A percentile compares a stretch with the other conserved stretches of the same genome.
These are phyloP conservation scores for Hypoxylon sp. DNA, from an alignment of 2,329 filamentous ascomycete genomes.

Conservation along the genomic window DNA sequence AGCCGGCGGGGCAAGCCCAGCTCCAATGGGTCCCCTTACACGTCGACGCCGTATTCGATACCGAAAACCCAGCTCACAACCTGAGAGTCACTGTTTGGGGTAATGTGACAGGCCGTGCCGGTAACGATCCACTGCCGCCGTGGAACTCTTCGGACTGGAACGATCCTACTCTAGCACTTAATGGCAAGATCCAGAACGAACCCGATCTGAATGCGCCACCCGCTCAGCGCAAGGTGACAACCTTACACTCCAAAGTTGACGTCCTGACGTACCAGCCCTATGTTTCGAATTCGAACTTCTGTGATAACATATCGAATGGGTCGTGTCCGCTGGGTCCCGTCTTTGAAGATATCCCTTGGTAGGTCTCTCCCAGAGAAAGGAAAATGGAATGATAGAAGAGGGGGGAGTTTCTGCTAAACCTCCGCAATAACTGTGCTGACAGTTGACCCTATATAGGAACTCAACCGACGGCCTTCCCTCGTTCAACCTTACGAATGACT, in stretches of 20 bases:
- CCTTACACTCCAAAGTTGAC: conserved; percentile 77
- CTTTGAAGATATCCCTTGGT: conserved; percentile 66
- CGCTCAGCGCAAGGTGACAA: conserved; percentile 72
- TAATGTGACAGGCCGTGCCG: conserved; percentile 84
- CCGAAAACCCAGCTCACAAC: conserved; percentile 68
- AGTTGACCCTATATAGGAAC: conserved; percentile 30
- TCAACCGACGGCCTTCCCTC: conserved; percentile 69
- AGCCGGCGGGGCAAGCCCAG: conserved; percentile 60
- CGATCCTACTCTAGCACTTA: conserved; percentile 68
- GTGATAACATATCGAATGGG: conserved; percentile 69
- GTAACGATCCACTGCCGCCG: conserved; percentile 68
- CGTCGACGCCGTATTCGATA: conserved; percentile 80
- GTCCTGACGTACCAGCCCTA: conserved; percentile 83
- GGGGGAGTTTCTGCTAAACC: neutral
- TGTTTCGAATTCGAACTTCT: conserved; percentile 71
- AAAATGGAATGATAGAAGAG: neutral
- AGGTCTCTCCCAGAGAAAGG: conserved; percentile 45
- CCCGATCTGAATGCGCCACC: conserved; percentile 58
- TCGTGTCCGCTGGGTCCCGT: conserved; percentile 81
- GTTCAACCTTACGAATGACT: conserved; percentile 78
- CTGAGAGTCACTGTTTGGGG: conserved; percentile 87
- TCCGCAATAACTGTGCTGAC: conserved; percentile 22
- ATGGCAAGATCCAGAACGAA: conserved; percentile 81
- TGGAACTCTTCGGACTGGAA: conserved; percentile 71
- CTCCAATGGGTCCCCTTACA: conserved; percentile 85